phyloP scores from a whole-genome alignment of 176 grass and related monocot species.

The Hordeum vulgare region MorexV3_pseudomolecules_assembly NC_058521.1:502134832-502135331 shows the following conservation, averaged over 20 bases:
- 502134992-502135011: slow-evolving; percentile 8
- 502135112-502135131: slow-evolving; percentile 77
- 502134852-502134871: not conserved
- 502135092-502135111: slow-evolving; percentile 49
- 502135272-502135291: slow-evolving; percentile 84
- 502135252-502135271: slow-evolving; percentile 90
- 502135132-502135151: slow-evolving; percentile 63
- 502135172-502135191: slow-evolving; percentile 73
- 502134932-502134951: not conserved
- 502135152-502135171: slow-evolving; percentile 58
- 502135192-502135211: slow-evolving; percentile 52
- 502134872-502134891: not conserved
- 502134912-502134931: not conserved
- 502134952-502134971: slow-evolving; percentile 10
- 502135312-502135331: slow-evolving; percentile 88
- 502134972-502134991: slow-evolving; percentile 46
- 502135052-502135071: slow-evolving; percentile 58
- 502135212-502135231: slow-evolving; percentile 78
- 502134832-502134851: not conserved
- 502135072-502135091: slow-evolving; percentile 50
- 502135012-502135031: slow-evolving; percentile 56
- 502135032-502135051: slow-evolving; percentile 33
- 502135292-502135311: slow-evolving; percentile 85
- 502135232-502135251: slow-evolving; percentile 89
- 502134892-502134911: not conserved